Evolutionary conservation across 352 stramenopile species (phyloP).

Genomic region (Aphanomyces euteiches): DNA sequence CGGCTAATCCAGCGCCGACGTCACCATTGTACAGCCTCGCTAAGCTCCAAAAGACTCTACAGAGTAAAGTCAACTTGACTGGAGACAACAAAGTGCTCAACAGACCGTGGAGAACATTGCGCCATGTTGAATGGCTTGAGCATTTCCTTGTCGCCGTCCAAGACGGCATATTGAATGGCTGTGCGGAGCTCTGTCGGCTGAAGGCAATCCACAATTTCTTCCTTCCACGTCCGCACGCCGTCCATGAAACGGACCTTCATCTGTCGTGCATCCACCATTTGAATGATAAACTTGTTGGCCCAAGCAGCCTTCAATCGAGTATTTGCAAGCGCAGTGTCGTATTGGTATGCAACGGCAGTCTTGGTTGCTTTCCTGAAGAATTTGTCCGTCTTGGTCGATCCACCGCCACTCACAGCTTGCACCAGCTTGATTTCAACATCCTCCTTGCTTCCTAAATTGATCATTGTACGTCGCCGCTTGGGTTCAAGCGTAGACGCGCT

Average conservation of each 20-base stretch:
- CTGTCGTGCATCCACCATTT: slow-evolving; percentile 40
- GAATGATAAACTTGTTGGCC: slow-evolving; percentile 53
- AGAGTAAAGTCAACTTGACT: background rate
- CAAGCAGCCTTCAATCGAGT: slow-evolving; percentile 69
- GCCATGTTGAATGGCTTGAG: slow-evolving; percentile 90
- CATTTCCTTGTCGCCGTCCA: slow-evolving; percentile 78
- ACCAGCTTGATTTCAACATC: slow-evolving; percentile 63
- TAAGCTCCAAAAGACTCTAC: slow-evolving; percentile 82
- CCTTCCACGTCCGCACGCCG: slow-evolving; percentile 71
- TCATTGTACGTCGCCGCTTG: background rate
- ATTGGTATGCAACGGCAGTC: slow-evolving; percentile 74
- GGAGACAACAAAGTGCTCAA: background rate
- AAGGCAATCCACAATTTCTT: slow-evolving; percentile 67
- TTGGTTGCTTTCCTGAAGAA: slow-evolving; percentile 78
- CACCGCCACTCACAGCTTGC: slow-evolving; percentile 43
- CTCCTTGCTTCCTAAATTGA: slow-evolving; percentile 45
- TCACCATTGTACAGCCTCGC: slow-evolving; percentile 72
- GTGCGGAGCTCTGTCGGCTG: slow-evolving; percentile 62
- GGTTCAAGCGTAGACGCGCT: background rate
- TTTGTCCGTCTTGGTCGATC: slow-evolving; percentile 46
- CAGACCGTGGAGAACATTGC: slow-evolving; percentile 63
- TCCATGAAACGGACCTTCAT: slow-evolving; percentile 78
- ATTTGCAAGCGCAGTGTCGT: slow-evolving; percentile 68
- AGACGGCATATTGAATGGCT: slow-evolving; percentile 77
- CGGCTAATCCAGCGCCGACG: slow-evolving; percentile 55